Base-by-base conservation (phyloP, 306 rosid genomes). In the Canavalia gladiata region DNA sequence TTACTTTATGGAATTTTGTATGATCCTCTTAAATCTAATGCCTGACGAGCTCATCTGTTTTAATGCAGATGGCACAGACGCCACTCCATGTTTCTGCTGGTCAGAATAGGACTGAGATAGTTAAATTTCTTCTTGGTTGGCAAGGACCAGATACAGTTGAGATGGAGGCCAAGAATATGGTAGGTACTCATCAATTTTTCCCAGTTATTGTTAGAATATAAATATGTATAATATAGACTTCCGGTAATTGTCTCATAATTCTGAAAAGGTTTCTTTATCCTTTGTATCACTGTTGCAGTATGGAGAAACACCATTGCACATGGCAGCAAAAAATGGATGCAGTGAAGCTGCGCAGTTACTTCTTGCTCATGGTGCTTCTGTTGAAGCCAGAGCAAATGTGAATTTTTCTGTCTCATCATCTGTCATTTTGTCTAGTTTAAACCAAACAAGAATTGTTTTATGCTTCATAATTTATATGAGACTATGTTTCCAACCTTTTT, bases 341-440 rank as follows among this genome's bases (percentile, higher is more conserved):
- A 95, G 74, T 80, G 95, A 94, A 63, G 84, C 97, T 7, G 90
- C 97, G 5, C 75, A 55, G 77, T 46, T 87, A 73, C 95, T 95
- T 82, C 98, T 94, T 58, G 91, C 81, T 50, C 92, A 74, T 34
- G 95, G 98, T 33, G 98, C 98, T 80, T 80, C 82, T 73, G 67
- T 94, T 28, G 97, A 92, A 92, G 97, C 99, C 79, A 92, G 88
- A 91, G 99, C 98, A 71, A 93, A 96, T 88, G 98, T 96, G 76
- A 52, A 41, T 57, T 72, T 68, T 78, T 86, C 73, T 68, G 4
- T 66, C 84, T 18, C 72, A 71, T 75, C 65, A 71, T 70, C 63
- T 62, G 68, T 72, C 72, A 13, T 82, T 68, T 76, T 43, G 59
- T 56, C 65, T 51, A 75, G 81, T 77, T 82, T 59, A n/a, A 75